Conservation (phyloP, 306 rosid species). For the Crataegus laevigata region DNA sequence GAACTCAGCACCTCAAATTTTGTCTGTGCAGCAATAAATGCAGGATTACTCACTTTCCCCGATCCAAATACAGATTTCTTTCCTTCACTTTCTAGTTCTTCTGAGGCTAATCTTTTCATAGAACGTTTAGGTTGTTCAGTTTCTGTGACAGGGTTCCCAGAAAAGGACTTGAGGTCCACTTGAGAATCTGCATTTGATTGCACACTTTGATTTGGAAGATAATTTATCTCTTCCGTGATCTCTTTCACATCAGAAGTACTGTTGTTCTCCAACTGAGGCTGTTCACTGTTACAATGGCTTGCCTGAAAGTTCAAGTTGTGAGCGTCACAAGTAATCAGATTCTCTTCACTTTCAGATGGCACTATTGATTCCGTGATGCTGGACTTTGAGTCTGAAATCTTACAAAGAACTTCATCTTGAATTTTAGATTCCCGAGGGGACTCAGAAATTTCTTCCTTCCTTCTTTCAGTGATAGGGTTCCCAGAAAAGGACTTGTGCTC, state of each 20-base stretch:
- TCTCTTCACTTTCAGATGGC: conserved; percentile 59
- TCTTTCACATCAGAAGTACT: conserved; percentile 31
- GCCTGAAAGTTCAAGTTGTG: conserved; percentile 39
- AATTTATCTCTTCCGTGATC: conserved; percentile 24
- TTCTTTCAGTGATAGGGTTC: conserved; percentile 39
- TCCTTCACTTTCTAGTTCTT: conserved; percentile 65
- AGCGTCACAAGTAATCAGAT: conserved; percentile 31
- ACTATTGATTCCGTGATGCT: conserved; percentile 23
- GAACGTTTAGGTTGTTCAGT: conserved; percentile 45
- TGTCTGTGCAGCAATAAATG: conserved; percentile 64
- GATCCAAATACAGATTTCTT: conserved; percentile 48
- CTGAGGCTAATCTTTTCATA: conserved; percentile 47
- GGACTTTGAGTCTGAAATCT: conserved; percentile 36
- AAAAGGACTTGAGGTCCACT: conserved; percentile 30
- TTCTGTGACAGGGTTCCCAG: conserved; percentile 39
- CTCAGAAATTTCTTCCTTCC: conserved; percentile 16
- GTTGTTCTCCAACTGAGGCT: conserved; percentile 30
- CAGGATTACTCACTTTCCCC: conserved; percentile 57
- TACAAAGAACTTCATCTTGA: conserved; percentile 30
- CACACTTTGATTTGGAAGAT: conserved; percentile 21
- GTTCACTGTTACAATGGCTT: conserved; percentile 31
- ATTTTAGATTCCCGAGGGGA: conserved; percentile 30
- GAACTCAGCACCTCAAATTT: conserved; percentile 66
- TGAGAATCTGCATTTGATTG: conserved; percentile 27
- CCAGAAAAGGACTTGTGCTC: conserved; percentile 33